Evolutionary conservation across 2,329 filamentous ascomycete species (phyloP), one percentile per base, ranked within the genome.

Genomic region (Alternaria dauci): DNA sequence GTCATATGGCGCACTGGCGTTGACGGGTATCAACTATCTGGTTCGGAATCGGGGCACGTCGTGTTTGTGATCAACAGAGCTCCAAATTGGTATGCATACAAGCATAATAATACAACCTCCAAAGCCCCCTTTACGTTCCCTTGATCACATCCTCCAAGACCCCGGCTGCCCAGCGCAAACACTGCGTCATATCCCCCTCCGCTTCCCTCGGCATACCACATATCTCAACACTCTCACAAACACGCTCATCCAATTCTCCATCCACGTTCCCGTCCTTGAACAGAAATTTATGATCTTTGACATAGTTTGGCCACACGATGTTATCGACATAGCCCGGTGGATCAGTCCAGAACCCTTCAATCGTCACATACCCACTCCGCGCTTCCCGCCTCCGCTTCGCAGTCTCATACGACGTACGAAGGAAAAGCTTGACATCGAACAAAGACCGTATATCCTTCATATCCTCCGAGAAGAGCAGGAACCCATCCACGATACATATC

Each of bases 291-390:
- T 98, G 94, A 70, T 93, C 88, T 54, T 86, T 83, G 4, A 91
- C 91, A 78, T 97, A 98, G 71, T 96, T 94, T 4, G 94, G 94
- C 95, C 95, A 99, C 5, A 99, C 95, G 55, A 99, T 86, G 75
- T 91, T 87, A 76, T 98, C 94, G 38, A 98, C 93, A 76, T 98
- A 99, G 0, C 92, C 94, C 0, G 93, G 93, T 0, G 95, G 95
- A 78, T 99, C 95, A 58, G 89, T 86, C 95, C 95, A 99, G 81
- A 97, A 99, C 28, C 94, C 94, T 72, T 97, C 84, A 38, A 80
- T 74, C 44, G 92, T 94, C 30, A 93, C 91, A 76, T 95, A 95
- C 11, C 91, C 91, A 67, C 86, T 88, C 55, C 92, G 82, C 0
- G 87, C 88, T 73, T 91, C 87, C 30, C 92, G 82, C 25, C 92